phyloP scores from a whole-genome alignment of 2,329 filamentous ascomycete species.

The Chaetomium sp. region DNA sequence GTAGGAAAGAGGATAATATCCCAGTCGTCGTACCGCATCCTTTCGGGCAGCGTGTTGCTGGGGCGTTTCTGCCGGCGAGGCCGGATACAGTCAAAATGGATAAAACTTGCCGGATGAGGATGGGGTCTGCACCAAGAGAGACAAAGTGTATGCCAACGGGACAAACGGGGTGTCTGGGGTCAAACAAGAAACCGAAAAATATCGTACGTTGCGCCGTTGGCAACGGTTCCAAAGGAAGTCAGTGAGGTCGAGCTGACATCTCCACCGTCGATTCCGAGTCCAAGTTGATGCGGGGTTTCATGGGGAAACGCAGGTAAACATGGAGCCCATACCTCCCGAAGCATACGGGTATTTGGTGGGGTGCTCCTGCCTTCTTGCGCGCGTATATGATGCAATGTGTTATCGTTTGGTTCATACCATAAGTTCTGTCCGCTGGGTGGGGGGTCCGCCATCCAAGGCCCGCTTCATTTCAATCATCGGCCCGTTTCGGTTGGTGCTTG shows the following conservation, averaged over 20 bases:
- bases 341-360: neutral
- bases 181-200: constrained; percentile 9
- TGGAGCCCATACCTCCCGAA: neutral
- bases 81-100: neutral
- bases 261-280: neutral
- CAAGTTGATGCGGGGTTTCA: neutral
- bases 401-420: too few relatives aligned
- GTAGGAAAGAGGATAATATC: constrained; percentile 74
- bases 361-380: neutral
- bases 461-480: too few relatives aligned
- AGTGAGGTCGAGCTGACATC: neutral
- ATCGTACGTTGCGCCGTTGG: neutral
- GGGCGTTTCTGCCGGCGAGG: constrained; percentile 7
- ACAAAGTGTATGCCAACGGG: constrained; percentile 4
- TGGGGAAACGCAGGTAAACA: neutral
- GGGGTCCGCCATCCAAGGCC: too few relatives aligned
- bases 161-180: neutral
- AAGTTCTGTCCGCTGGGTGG: too few relatives aligned
- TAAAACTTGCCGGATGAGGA: constrained; percentile 12
- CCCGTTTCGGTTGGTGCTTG: too few relatives aligned
- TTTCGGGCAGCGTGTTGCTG: constrained; percentile 20
- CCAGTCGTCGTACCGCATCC: constrained; percentile 82
- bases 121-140: constrained; percentile 5
- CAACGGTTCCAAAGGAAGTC: neutral
- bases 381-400: too few relatives aligned